Conservation (phyloP, 2,329 filamentous ascomycete species). For the Talaromyces marneffei region DNA sequence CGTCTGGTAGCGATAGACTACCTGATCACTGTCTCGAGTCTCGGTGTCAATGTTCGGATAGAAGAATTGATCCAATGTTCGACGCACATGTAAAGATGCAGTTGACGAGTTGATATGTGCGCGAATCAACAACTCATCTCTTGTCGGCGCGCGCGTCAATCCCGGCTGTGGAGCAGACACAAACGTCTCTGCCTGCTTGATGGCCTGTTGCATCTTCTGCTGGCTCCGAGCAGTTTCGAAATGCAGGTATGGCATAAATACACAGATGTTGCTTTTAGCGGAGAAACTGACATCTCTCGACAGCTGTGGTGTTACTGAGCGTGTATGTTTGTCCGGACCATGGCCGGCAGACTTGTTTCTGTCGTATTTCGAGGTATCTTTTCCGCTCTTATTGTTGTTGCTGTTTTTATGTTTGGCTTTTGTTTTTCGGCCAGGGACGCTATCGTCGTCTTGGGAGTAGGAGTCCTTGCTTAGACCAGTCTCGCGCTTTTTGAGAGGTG, state of each 20-base stretch:
- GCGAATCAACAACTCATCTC: constrained; percentile 32
- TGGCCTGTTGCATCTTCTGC: constrained; percentile 53
- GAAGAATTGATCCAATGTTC: constrained; percentile 61
- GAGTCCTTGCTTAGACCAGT: constrained; percentile 24
- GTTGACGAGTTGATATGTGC: constrained; percentile 34
- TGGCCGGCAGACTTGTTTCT: constrained; percentile 26
- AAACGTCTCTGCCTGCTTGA: constrained; percentile 32
- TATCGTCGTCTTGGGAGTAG: constrained; percentile 24
- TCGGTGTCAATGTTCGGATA: constrained; percentile 57
- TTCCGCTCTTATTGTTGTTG: constrained; percentile 23
- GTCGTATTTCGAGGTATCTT: constrained; percentile 22
- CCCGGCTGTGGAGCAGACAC: constrained; percentile 16
- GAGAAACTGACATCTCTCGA: background rate
- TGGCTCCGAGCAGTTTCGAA: constrained; percentile 56
- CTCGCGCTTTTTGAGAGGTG: constrained; percentile 25
- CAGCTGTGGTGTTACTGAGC: constrained; percentile 1
- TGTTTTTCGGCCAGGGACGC: constrained; percentile 24
- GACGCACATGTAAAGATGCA: constrained; percentile 48
- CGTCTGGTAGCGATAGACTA: constrained; percentile 56
- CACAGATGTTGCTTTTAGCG: constrained; percentile 23
- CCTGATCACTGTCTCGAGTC: constrained; percentile 56
- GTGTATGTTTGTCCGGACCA: constrained; percentile 11
- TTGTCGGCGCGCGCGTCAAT: constrained; percentile 28
- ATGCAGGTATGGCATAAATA: constrained; percentile 60
- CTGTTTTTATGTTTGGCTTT: constrained; percentile 29